Evolutionary conservation across 768 basidiomycete species (phyloP).

Genomic region (Boletus rubescentipes): DNA sequence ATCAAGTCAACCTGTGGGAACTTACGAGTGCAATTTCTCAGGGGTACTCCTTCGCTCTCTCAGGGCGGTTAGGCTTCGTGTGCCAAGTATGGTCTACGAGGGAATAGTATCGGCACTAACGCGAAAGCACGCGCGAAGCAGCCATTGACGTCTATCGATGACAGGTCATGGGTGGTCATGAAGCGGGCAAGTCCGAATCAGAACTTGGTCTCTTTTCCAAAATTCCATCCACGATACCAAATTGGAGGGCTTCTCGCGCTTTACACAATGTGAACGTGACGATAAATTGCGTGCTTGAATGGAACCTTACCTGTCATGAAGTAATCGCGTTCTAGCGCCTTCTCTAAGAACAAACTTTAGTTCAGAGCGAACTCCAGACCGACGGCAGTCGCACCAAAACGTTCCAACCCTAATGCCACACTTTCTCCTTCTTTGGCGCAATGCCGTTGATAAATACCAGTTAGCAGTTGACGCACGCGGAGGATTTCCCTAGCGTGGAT

Average conservation of each 20-base stretch:
- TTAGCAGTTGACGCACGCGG: slow-evolving; percentile 78
- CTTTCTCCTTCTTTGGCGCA: slow-evolving; percentile 69
- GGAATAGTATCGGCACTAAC: slow-evolving; percentile 1
- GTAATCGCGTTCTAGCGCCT: slow-evolving; percentile 90
- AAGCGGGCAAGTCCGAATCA: slow-evolving; percentile 34
- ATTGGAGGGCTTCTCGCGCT: slow-evolving; percentile 86
- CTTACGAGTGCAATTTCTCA: slow-evolving; percentile 17
- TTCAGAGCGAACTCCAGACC: slow-evolving; percentile 23
- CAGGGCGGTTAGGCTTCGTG: slow-evolving; percentile 10
- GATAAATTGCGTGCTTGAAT: slow-evolving; percentile 12
- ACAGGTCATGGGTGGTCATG: slow-evolving; percentile 19
- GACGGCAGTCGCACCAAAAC: slow-evolving; percentile 64
- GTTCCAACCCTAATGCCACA: slow-evolving; percentile 58
- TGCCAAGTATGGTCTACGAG: slow-evolving; percentile 1
- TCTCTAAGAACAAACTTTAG: slow-evolving; percentile 50
- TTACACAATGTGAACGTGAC: slow-evolving; percentile 27
- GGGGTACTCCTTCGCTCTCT: slow-evolving; percentile 4
- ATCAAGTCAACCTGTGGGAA: slow-evolving; percentile 19
- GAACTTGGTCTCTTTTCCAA: slow-evolving; percentile 71
- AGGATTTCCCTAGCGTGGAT: slow-evolving; percentile 97
- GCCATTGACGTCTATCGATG: slow-evolving; percentile 11
- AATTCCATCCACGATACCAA: slow-evolving; percentile 93
- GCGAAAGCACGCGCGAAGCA: slow-evolving; percentile 10
- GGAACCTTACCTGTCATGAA: slow-evolving; percentile 78
- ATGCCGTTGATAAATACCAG: slow-evolving; percentile 86